phyloP scores from a whole-genome alignment of 768 basidiomycete species.

The Lepiota brunneoincarnata region DNA sequence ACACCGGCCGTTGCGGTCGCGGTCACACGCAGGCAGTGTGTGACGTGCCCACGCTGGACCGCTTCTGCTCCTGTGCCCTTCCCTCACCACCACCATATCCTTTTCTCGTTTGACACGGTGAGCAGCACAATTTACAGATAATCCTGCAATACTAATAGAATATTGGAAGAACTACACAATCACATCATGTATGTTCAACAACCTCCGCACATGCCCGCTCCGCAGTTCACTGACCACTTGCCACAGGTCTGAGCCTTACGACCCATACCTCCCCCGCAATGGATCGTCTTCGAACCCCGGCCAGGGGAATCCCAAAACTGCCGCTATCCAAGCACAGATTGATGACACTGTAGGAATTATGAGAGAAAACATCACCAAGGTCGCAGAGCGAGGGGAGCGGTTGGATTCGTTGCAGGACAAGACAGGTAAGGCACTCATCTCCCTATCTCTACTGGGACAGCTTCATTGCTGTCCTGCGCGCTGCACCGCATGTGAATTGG shows the following conservation, averaged over 20 bases:
- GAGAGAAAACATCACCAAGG: constrained; percentile 96
- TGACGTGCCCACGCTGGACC: constrained; percentile 7
- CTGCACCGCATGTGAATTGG: too few species aligned
- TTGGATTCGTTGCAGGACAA: constrained; percentile 96
- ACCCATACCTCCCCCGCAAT: constrained; percentile 93
- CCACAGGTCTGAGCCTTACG: constrained; percentile 93
- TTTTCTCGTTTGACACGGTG: constrained; percentile 40
- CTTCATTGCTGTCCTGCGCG: too few species aligned
- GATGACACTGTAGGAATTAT: constrained; percentile 97
- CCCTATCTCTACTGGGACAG: not conserved
- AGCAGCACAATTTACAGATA: constrained; percentile 11
- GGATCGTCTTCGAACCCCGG: constrained; percentile 54
- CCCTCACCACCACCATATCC: constrained; percentile 17
- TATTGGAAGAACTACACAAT: constrained; percentile 27
- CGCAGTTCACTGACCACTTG: not conserved
- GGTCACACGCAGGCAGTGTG: constrained; percentile 1
- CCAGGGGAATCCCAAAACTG: constrained; percentile 78
- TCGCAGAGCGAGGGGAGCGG: constrained; percentile 92
- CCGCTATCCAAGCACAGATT: constrained; percentile 95
- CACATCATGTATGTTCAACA: constrained; percentile 35
- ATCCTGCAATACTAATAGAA: not conserved
- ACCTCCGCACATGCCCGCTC: not conserved
- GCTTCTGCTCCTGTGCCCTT: constrained; percentile 2
- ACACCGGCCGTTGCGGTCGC: not conserved
- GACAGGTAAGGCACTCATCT: constrained; percentile 69